Base-by-base conservation (phyloP, 2,329 filamentous ascomycete species). In the Ascochyta clinopodiicola region DNA sequence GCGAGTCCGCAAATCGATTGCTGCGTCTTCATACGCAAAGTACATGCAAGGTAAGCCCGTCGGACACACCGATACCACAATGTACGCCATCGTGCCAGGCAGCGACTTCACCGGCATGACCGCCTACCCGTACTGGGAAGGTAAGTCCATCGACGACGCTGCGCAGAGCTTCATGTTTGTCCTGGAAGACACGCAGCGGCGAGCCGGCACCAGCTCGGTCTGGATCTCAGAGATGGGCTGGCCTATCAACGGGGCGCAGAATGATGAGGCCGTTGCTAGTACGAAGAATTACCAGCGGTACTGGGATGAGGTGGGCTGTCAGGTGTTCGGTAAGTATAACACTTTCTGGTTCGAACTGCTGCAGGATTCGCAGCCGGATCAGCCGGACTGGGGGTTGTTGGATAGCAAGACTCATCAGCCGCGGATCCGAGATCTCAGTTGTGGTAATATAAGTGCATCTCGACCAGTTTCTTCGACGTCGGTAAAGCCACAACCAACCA, bases 11-110 rank as follows among this genome's bases (percentile, higher is more conserved):
- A 45, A 61, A 4, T 37, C 82, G 4, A 83, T 95, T 68, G 70
- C 82, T 21, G 82, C 83, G 52, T 90, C 89, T 7, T 70, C 78
- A 31, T 79, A 88, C 22, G 78, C 82, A 31, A 74, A 77, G 3
- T 63, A 62, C 24, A 64, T 67, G 57, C 42, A 60, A 25, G 37
- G 44, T 17, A 82, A 79, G 25, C 80, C 85, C 7, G 66, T 76
- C 25, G 73, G 73, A 1, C 74, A 76, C 49, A 68, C 70, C 6
- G 73, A 76, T 44, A 71, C 66, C 2, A 63, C 64, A 3, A 51
- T 64, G 17, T 51, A 68, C 34, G 64, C 63, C 17, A 51, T 69
- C 2, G 56, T 71, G n/a, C 49, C 66, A 3, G 65, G 64, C 6
- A 60, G 62, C 38, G 71, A 76, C 45, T 76, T 75, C 40, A 51